These are phyloP conservation scores for Melastoma candidum DNA, from an alignment of 441 rosid species.

Conservation along the genomic window DNA sequence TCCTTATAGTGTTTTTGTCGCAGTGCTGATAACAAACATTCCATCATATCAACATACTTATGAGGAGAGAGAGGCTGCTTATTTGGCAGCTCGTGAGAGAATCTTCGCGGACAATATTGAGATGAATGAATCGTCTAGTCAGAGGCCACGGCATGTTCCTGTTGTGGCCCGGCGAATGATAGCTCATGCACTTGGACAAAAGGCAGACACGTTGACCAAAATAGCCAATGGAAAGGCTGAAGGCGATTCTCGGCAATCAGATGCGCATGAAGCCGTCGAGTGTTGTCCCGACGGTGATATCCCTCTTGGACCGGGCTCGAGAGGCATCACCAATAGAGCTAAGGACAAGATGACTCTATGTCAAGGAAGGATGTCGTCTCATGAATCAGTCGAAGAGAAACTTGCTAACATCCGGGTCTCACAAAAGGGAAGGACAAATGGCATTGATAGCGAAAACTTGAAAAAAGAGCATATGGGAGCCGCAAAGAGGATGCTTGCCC, in stretches of 20 bases:
- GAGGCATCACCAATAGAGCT: constrained; percentile 4
- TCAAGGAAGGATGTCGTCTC: constrained; percentile 16
- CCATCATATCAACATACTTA: constrained; percentile 25
- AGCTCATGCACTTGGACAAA: constrained; percentile 68
- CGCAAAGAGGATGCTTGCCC: constrained; percentile 59
- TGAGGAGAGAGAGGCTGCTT: constrained; percentile 60
- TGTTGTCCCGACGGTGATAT: constrained; percentile 9
- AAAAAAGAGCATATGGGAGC: constrained; percentile 50
- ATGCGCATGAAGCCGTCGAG: constrained; percentile 18
- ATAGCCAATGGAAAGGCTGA: constrained; percentile 14
- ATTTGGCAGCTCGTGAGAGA: constrained; percentile 57
- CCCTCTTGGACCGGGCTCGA: too few species aligned
- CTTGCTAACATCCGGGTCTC: constrained; percentile 9
- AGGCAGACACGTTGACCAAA: constrained; percentile 9
- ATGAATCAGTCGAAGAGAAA: constrained; percentile 17
- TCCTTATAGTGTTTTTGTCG: constrained; percentile 8
- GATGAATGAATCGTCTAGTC: constrained; percentile 25
- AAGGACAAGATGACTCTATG: constrained; percentile 14
- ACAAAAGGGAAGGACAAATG: constrained; percentile 16
- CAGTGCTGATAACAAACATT: constrained; percentile 27
- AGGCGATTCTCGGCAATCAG: constrained; percentile 12
- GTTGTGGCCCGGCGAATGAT: constrained; percentile 72
- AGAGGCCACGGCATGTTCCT: constrained; percentile 38
- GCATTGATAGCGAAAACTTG: constrained; percentile 26
- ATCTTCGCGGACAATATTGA: constrained; percentile 40